Base-by-base conservation (phyloP, 2,329 filamentous ascomycete genomes). In the Aspergillus brasiliensis region DNA sequence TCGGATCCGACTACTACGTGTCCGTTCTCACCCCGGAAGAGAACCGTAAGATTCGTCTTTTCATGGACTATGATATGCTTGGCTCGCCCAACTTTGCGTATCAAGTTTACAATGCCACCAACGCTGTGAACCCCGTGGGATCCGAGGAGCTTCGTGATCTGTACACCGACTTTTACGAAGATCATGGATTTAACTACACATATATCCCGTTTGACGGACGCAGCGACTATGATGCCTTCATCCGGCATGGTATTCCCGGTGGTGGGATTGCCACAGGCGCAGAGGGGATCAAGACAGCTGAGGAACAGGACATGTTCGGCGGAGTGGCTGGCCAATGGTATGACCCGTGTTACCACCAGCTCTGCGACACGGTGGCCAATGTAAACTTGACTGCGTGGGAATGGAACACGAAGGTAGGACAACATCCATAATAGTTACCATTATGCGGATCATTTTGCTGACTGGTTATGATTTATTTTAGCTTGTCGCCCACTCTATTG, bases 211-310 rank as follows among this genome's bases (percentile, higher is more conserved):
- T 94, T 66, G 89, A 92, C 65, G 91, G 90, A 7, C 86, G 91
- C 57, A 91, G 87, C 65, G 91, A 94, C 75, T 94, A 94, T 68
- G 89, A 88, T 56, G 88, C 85, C 1, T 93, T 93, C 78, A 88
- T 92, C 68, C 82, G 85, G 21, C 82, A 85, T 59, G 88, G 88
- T 6, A 91, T 93, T 40, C 88, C 90, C 0, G 86, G 86, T 1
- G 90, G 90, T 19, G 90, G 90, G 46, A 87, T 93, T 62, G 89
- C 89, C 51, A 91, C 90, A 0, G 90, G 90, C 42, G 90, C 90
- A 2, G 90, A 93, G 74, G 89, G 85, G 6, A 76, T 91, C 75
- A 93, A 93, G 84, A 91, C 88, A 0, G 75, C 82, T 56, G 82
- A 86, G 46, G 89, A 92, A 71, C 83, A 76, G 15, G 78, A 76